phyloP scores from a whole-genome alignment of 805 yeast species.

The Candida krabiensis region DNA sequence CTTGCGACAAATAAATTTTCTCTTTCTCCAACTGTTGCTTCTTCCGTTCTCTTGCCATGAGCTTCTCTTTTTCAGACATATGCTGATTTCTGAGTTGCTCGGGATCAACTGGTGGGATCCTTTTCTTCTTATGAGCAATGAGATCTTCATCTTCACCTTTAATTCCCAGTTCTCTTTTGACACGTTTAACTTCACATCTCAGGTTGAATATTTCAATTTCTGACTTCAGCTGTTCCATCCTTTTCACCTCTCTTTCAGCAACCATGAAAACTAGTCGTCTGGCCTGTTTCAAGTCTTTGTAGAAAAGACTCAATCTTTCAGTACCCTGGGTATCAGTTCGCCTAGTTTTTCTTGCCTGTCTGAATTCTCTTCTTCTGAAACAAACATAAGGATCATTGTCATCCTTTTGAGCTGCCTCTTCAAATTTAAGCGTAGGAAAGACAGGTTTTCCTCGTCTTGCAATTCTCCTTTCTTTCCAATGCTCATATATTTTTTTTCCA shows the following conservation, averaged over 20 bases:
- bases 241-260: constrained; percentile 69
- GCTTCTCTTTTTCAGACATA: constrained; percentile 17
- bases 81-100: constrained; percentile 17
- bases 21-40: constrained; percentile 22
- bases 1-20: constrained; percentile 23
- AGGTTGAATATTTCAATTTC: constrained; percentile 71
- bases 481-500: constrained; percentile 71
- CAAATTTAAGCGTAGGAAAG: constrained; percentile 76
- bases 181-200: constrained; percentile 66
- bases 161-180: constrained; percentile 74
- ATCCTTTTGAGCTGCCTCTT: constrained; percentile 77
- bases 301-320: constrained; percentile 73
- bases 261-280: constrained; percentile 65
- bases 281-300: constrained; percentile 75
- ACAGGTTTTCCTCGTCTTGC: constrained; percentile 67
- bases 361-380: constrained; percentile 90
- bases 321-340: constrained; percentile 90
- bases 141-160: constrained; percentile 85
- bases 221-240: constrained; percentile 57
- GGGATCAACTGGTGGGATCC: constrained; percentile 27
- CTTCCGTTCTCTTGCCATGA: constrained; percentile 20
- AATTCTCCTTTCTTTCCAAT: constrained; percentile 79
- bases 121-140: constrained; percentile 73
- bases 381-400: constrained; percentile 94
- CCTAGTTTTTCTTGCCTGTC: constrained; percentile 95